Conservation (phyloP, 2,329 filamentous ascomycete species). For the Aspergillus udagawae region DNA sequence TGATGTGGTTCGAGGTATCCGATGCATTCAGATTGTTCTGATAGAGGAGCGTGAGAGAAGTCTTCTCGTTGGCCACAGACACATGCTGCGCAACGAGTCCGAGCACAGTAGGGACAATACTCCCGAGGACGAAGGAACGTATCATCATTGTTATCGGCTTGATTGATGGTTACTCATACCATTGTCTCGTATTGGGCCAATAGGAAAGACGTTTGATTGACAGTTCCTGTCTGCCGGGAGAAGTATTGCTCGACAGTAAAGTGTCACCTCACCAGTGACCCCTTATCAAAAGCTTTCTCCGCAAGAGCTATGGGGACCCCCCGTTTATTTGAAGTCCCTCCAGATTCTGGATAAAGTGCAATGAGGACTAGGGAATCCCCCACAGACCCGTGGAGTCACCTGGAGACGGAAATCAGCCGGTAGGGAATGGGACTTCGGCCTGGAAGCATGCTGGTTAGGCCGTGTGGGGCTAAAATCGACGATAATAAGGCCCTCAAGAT, state of each 20-base stretch:
- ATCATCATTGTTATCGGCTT: not conserved
- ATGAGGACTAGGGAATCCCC: not conserved
- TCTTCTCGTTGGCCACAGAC: constrained; percentile 30
- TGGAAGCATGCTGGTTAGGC: not conserved
- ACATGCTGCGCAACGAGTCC: not conserved
- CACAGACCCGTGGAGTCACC: not conserved
- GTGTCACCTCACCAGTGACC: not conserved
- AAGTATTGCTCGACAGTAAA: not conserved
- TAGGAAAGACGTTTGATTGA: not conserved
- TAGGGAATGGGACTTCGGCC: not conserved
- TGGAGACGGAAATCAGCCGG: not conserved
- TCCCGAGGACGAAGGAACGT: constrained; percentile 2
- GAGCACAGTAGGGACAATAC: not conserved
- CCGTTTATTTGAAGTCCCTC: not conserved
- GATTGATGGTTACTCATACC: not conserved
- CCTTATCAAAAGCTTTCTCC: not conserved
- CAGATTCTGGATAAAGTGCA: not conserved
- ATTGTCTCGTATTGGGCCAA: not conserved
- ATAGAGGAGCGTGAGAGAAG: constrained; percentile 49
- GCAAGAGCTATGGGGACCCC: not conserved
- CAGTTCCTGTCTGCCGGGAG: not conserved
- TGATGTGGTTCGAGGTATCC: constrained; percentile 51
- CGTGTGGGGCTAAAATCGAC: not conserved
- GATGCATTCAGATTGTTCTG: constrained; percentile 54
- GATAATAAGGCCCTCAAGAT: not conserved